These are phyloP conservation scores for sorghum (Sorghum bicolor) DNA, from an alignment of 176 grass and related monocot species.

Conservation along the genomic window Sorghum_bicolor_NCBIv3 NC_012871.2:72800001-72800500, in stretches of 20 bases:
- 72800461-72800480: slow-evolving; percentile 66
- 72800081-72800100: not conserved
- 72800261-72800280: slow-evolving; percentile 8
- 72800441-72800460: not conserved
- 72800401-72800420: not conserved
- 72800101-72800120: not conserved
- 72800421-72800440: not conserved
- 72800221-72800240: not conserved
- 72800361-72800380: not conserved
- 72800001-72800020: slow-evolving; percentile 34
- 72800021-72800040: slow-evolving; percentile 36
- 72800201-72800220: slow-evolving; percentile 10
- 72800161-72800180: not conserved
- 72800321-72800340: not conserved
- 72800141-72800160: not conserved
- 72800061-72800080: not conserved
- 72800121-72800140: not conserved
- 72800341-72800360: not conserved
- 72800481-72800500: slow-evolving; percentile 76
- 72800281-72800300: not conserved
- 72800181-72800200: not conserved
- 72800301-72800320: slow-evolving; percentile 1
- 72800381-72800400: not conserved
- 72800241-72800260: not conserved
- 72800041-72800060: slow-evolving; percentile 18